phyloP scores from a whole-genome alignment of 108 stramenopile genomes.

The Stephanodiscus minutulus region DNA sequence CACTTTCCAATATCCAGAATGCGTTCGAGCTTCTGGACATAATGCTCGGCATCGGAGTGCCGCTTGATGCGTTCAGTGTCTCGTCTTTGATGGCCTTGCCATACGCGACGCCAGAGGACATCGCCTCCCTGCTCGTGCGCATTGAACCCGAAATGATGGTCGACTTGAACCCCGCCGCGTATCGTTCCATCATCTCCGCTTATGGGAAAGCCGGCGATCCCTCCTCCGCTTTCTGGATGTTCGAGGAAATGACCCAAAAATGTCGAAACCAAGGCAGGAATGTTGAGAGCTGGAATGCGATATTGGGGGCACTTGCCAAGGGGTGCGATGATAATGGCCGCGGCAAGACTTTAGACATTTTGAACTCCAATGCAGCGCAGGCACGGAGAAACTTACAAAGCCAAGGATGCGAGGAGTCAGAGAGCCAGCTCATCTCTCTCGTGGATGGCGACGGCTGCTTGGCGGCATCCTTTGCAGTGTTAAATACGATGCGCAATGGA shows the following conservation, averaged over 20 bases:
- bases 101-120: constrained; percentile 31
- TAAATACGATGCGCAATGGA: constrained; percentile 53
- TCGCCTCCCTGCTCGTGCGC: constrained; percentile 45
- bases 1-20: constrained; percentile 20
- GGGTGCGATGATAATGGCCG: constrained; percentile 6
- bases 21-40: constrained; percentile 49
- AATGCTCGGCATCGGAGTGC: constrained; percentile 52
- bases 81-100: constrained; percentile 70
- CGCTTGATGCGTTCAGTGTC: constrained; percentile 62
- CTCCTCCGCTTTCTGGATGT: constrained; percentile 65
- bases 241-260: constrained; percentile 41
- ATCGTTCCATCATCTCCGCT: constrained; percentile 61
- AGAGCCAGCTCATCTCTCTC: constrained; percentile 18
- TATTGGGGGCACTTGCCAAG: constrained; percentile 61
- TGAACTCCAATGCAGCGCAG: constrained; percentile 21
- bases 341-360: constrained; percentile 17
- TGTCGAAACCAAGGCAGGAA: constrained; percentile 31
- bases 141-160: constrained; percentile 25
- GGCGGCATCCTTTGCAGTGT: constrained; percentile 50
- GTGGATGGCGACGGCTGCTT: constrained; percentile 55
- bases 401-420: constrained; percentile 6
- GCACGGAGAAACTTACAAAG: neutral
- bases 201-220: constrained; percentile 65
- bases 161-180: constrained; percentile 46
- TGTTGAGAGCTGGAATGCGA: constrained; percentile 60